Evolutionary conservation across 78 protist species (phyloP).

Genomic region (Dictyostelium purpureum): DNA sequence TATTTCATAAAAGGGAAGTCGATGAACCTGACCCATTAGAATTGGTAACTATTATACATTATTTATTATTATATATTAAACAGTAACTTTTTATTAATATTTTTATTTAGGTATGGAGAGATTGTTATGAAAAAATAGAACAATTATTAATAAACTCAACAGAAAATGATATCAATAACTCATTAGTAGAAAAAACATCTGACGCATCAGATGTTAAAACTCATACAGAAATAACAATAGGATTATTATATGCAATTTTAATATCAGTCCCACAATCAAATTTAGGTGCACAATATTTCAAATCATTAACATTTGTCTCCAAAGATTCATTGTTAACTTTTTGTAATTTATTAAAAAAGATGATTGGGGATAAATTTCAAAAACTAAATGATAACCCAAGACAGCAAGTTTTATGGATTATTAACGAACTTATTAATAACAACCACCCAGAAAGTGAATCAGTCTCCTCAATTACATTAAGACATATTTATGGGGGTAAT

Average conservation of each 20-base stretch:
- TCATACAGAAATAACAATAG: conserved; percentile 66
- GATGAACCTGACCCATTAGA: conserved; percentile 56
- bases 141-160: background rate
- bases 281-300: background rate
- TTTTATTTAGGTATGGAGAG: conserved; percentile 50
- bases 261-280: background rate
- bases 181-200: conserved; percentile 7
- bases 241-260: conserved; percentile 25
- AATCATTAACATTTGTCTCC: conserved; percentile 13
- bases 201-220: background rate
- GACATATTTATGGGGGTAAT: conserved; percentile 69
- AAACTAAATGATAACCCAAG: conserved; percentile 48
- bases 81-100: background rate
- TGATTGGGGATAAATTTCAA: conserved; percentile 49
- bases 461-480: conserved; percentile 18
- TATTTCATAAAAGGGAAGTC: conserved; percentile 47
- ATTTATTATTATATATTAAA: background rate
- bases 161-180: conserved; percentile 15
- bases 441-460: conserved; percentile 71
- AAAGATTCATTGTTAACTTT: conserved; percentile 38
- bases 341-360: conserved; percentile 22
- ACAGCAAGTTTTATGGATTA: conserved; percentile 67
- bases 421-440: background rate
- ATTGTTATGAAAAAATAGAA: conserved; percentile 69
- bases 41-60: conserved; percentile 6